Conservation (phyloP, 768 basidiomycete species). For the Russula olivacea region DNA sequence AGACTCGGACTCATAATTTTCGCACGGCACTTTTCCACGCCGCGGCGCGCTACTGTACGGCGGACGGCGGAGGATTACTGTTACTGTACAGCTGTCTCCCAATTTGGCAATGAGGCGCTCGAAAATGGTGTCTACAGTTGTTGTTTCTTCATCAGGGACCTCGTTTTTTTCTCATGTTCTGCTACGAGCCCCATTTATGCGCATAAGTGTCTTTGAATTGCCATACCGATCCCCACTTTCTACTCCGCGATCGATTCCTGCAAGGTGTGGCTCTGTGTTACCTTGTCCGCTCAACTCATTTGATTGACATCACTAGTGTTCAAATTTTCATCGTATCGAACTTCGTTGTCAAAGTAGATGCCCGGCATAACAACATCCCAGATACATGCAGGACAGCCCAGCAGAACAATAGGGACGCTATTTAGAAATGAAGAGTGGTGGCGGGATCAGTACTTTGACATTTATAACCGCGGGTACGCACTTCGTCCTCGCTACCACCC, state of each 20-base stretch:
- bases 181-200: background rate
- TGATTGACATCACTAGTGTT: background rate
- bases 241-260: background rate
- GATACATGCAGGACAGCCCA: background rate
- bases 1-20: too few relatives aligned
- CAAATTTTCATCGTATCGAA: background rate
- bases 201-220: background rate
- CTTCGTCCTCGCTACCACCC: constrained; percentile 21
- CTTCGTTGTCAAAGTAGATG: background rate
- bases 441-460: constrained; percentile 3
- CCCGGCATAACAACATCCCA: background rate
- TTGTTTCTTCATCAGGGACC: too few relatives aligned
- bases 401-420: constrained; percentile 7
- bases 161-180: too few relatives aligned
- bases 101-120: too few relatives aligned
- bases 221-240: background rate
- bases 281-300: background rate
- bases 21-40: too few relatives aligned
- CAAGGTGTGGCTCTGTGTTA: background rate
- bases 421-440: constrained; percentile 19
- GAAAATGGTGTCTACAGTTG: too few relatives aligned
- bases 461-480: constrained; percentile 6
- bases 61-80: too few relatives aligned
- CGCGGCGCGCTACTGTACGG: too few relatives aligned
- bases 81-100: too few relatives aligned